Conservation (phyloP, 2,329 filamentous ascomycete species). For the Sporothrix humicola region DNA sequence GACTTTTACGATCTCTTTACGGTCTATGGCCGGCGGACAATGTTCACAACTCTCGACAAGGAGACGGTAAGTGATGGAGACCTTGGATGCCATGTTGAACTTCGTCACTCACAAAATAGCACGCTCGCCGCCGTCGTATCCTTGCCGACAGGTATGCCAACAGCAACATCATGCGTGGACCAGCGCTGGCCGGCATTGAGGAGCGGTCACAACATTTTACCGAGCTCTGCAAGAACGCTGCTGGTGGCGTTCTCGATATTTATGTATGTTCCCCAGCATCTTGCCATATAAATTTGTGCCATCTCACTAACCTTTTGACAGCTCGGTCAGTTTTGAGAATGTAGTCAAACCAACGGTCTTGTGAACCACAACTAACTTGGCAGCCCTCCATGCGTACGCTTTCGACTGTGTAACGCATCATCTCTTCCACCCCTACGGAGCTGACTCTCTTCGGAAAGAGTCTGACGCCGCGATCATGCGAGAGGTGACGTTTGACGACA, state of each 20-base stretch:
- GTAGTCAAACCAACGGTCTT: not conserved
- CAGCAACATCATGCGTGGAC: slow-evolving; percentile 65
- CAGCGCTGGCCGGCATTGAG: slow-evolving; percentile 62
- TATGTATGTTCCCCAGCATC: slow-evolving; percentile 55
- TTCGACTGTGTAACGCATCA: slow-evolving; percentile 73
- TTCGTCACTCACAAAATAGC: slow-evolving; percentile 49
- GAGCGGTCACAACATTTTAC: slow-evolving; percentile 63
- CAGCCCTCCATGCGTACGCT: slow-evolving; percentile 67
- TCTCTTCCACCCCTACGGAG: slow-evolving; percentile 70
- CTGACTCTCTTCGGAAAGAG: slow-evolving; percentile 60
- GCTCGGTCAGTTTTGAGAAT: not conserved
- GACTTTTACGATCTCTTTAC: slow-evolving; percentile 67
- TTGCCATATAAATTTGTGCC: too few species aligned
- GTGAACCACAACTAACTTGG: not conserved
- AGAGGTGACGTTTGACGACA: slow-evolving; percentile 70
- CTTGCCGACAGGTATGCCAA: slow-evolving; percentile 73
- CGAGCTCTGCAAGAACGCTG: slow-evolving; percentile 55
- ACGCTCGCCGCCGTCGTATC: slow-evolving; percentile 66
- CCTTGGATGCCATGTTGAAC: not conserved
- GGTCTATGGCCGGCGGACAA: slow-evolving; percentile 63
- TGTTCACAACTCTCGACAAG: slow-evolving; percentile 65
- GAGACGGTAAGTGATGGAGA: slow-evolving; percentile 51
- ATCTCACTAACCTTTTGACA: not conserved
- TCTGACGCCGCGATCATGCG: slow-evolving; percentile 70
- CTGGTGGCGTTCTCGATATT: slow-evolving; percentile 59